Base-by-base conservation (phyloP, 2,329 filamentous ascomycete genomes). In the Sporothrix pseudoabietina region DNA sequence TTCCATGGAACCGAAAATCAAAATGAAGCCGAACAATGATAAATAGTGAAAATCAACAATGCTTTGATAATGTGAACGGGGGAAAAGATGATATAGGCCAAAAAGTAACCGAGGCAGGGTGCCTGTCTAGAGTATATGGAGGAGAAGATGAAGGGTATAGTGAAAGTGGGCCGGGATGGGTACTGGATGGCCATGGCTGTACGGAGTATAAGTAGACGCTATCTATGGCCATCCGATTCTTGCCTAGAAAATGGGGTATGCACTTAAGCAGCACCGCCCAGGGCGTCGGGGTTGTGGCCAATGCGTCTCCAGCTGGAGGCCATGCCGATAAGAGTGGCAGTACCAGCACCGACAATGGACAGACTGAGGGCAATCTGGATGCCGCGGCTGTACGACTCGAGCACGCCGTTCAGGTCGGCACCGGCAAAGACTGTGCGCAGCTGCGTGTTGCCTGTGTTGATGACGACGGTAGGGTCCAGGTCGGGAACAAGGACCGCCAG, bases 371-470 rank as follows among this genome's bases (percentile, higher is more conserved):
- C 77, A 0, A 80, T 78, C 61, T 80, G 77, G 54, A 77, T 68
- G 0, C 76, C 86, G 74, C 85, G 79, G 71, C 85, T 89, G 80
- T 92, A 92, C 0, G 87, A 87, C 0, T 77, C 70, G 8, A 90
- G 80, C 30, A 91, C 87, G 0, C 83, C 83, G 0, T 79, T 76
- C 0, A 90, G 79, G 73, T 82, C 82, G 41, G 85, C 77, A 0
- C 79, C 72, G 0, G 83, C 78, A 65, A 91, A 86, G 2, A 81
- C 80, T 5, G 71, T 69, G 75, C 86, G 84, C 22, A 92, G 79
- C 73, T 87, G 83, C 0, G 88, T 89, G 12, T 82, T 82, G 35
- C 83, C 83, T 0, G 81, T 81, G 1, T 75, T 71, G 16, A 83
- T 72, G 2, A 84, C 79, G 1, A 72, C 57, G 0, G 63, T 8